A percentile compares a stretch with the other conserved stretches of the same genome.
phyloP scores from a whole-genome alignment of 164 flowering plant genomes.

The Pachysandra terminalis region DNA sequence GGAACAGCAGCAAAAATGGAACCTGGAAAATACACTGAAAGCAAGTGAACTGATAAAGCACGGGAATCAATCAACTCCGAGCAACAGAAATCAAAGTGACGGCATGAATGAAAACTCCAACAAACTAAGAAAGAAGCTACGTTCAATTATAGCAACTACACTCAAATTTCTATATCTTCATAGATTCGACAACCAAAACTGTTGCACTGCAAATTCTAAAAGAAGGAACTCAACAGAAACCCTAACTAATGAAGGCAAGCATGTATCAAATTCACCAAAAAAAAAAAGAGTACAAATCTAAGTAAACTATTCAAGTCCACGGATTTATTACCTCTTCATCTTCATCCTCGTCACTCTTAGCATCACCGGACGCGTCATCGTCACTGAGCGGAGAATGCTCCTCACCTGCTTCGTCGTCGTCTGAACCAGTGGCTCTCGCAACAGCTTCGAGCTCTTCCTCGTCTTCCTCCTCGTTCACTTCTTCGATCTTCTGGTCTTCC shows the following conservation, averaged over 20 bases:
- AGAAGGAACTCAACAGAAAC: background rate
- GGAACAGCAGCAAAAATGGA: no score
- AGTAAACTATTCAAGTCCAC: no score
- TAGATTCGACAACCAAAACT: background rate
- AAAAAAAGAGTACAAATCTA: background rate
- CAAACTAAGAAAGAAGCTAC: no score
- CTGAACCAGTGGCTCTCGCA: slow-evolving; percentile 55
- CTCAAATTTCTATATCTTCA: background rate
- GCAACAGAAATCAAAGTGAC: no score
- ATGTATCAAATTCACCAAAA: background rate
- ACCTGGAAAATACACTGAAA: no score
- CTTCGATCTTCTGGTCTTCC: slow-evolving; percentile 57
- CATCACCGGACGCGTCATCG: slow-evolving; percentile 19
- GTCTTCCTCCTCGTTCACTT: no score
- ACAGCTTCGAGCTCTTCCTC: no score
- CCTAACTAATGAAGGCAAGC: background rate
- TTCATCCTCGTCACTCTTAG: slow-evolving; percentile 27
- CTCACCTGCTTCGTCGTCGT: slow-evolving; percentile 43
- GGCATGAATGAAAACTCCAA: no score
- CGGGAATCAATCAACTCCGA: no score
- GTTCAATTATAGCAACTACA: no score
- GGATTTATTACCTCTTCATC: slow-evolving; percentile 41
- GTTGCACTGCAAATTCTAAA: background rate
- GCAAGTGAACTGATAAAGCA: no score
- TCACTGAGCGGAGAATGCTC: slow-evolving; percentile 19